These are phyloP conservation scores for Coniochaeta hoffmannii DNA, from an alignment of 2,329 filamentous ascomycete species.

Conservation along the genomic window DNA sequence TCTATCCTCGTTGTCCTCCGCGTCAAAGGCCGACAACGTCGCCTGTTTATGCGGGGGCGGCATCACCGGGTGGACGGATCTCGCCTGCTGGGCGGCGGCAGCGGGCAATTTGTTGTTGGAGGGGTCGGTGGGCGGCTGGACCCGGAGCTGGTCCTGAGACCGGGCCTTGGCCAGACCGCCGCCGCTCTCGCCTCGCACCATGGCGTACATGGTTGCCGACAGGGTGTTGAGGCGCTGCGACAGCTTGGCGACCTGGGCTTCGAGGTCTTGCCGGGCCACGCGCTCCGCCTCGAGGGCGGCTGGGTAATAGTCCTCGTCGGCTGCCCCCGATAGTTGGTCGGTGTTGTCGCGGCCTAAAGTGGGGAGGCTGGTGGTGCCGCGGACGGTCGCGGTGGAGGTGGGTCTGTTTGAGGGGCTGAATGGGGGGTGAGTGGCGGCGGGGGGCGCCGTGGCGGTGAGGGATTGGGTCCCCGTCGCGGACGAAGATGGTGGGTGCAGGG, in stretches of 20 bases:
- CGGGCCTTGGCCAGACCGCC: constrained; percentile 20
- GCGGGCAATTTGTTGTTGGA: not conserved
- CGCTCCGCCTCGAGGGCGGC: constrained; percentile 48
- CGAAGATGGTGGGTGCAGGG: constrained; percentile 28
- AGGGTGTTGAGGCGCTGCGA: constrained; percentile 40
- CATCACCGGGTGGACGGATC: constrained; percentile 4
- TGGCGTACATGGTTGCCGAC: constrained; percentile 31
- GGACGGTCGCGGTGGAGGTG: constrained; percentile 38
- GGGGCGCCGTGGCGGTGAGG: constrained; percentile 13
- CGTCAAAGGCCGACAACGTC: constrained; percentile 13
- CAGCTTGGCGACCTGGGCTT: constrained; percentile 47
- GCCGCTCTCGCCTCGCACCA: constrained; percentile 21
- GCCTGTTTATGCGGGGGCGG: constrained; percentile 12
- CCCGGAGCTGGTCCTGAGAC: constrained; percentile 19
- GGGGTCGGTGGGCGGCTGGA: constrained; percentile 4
- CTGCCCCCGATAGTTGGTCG: constrained; percentile 1
- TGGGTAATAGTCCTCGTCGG: constrained; percentile 34
- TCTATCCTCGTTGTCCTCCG: constrained; percentile 30
- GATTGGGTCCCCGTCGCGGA: constrained; percentile 20
- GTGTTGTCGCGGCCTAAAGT: constrained; percentile 27
- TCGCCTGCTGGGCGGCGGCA: constrained; percentile 11
- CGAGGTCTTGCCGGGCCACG: constrained; percentile 45
- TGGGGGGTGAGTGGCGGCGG: constrained; percentile 8
- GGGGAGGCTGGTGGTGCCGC: constrained; percentile 38
- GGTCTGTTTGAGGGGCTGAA: constrained; percentile 22